phyloP scores from a whole-genome alignment of 352 stramenopile genomes.

The Aphanomyces astaci region DNA sequence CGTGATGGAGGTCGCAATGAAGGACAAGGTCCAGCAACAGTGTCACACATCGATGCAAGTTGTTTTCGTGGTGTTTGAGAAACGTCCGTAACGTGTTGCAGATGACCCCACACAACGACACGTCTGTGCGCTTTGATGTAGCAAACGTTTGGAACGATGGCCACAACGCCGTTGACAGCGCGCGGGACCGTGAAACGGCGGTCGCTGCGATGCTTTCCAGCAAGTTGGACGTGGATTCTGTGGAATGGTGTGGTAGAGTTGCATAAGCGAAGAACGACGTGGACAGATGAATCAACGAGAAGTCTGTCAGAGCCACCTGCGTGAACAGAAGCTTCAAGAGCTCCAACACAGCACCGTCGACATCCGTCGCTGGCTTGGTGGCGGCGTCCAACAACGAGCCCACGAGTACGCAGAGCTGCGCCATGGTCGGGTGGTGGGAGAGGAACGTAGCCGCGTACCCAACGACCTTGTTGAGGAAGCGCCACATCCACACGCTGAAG shows the following conservation, averaged over 20 bases:
- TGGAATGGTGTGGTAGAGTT: not conserved
- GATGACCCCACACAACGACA: not conserved
- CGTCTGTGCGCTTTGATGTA: not conserved
- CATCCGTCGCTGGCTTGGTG: not conserved
- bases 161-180: not conserved
- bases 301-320: not conserved
- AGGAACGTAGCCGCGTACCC: not conserved
- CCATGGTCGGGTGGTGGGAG: not conserved
- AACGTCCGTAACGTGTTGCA: not conserved
- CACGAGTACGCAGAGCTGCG: not conserved
- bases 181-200: not conserved
- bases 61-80: not conserved
- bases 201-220: not conserved
- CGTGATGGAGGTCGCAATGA: not conserved
- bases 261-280: not conserved
- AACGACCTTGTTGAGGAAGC: not conserved
- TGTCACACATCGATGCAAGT: not conserved
- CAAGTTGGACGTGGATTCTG: not conserved
- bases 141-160: not conserved
- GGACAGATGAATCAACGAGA: not conserved
- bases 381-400: not conserved
- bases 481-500: slow-evolving; percentile 2
- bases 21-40: not conserved
- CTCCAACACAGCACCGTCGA: not conserved
- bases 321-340: not conserved